phyloP scores from a whole-genome alignment of 768 basidiomycete genomes.

The Harrya chromipes region DNA sequence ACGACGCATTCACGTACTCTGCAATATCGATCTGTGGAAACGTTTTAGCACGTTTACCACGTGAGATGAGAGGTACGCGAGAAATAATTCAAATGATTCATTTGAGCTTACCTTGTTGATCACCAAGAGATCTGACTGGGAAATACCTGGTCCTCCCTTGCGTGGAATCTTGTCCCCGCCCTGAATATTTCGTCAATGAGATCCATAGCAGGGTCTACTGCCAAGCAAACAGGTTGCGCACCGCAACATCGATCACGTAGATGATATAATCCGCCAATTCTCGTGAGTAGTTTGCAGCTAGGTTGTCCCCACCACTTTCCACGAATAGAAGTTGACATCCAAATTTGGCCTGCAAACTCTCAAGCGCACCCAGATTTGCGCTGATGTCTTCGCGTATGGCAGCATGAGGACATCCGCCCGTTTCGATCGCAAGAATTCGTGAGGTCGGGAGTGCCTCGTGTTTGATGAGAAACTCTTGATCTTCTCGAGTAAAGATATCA shows the following conservation, averaged over 20 bases:
- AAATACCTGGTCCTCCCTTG: slow-evolving; percentile 97
- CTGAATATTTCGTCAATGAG: slow-evolving; percentile 35
- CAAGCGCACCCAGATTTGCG: slow-evolving; percentile 94
- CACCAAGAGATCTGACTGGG: slow-evolving; percentile 90
- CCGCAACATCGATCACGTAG: slow-evolving; percentile 86
- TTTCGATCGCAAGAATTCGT: slow-evolving; percentile 95
- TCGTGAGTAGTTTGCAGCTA: slow-evolving; percentile 95
- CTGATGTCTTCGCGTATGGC: slow-evolving; percentile 98
- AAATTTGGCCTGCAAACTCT: slow-evolving; percentile 90
- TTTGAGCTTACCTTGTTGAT: slow-evolving; percentile 76
- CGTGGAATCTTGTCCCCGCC: slow-evolving; percentile 98
- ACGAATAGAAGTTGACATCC: slow-evolving; percentile 89
- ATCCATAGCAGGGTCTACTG: neutral
- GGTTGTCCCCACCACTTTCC: slow-evolving; percentile 95
- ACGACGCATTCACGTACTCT: slow-evolving; percentile 85
- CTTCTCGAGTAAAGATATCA: slow-evolving; percentile 98
- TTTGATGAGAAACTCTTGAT: slow-evolving; percentile 95
- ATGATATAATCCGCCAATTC: slow-evolving; percentile 98
- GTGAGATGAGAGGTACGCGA: neutral
- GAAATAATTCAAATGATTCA: neutral
- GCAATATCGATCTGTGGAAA: slow-evolving; percentile 82
- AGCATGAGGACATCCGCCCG: slow-evolving; percentile 96
- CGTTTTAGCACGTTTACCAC: neutral
- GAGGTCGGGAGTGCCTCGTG: slow-evolving; percentile 82
- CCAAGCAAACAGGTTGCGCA: slow-evolving; percentile 31